phyloP scores from a whole-genome alignment of 108 stramenopile species.

The Poteriospumella lacustris region DNA sequence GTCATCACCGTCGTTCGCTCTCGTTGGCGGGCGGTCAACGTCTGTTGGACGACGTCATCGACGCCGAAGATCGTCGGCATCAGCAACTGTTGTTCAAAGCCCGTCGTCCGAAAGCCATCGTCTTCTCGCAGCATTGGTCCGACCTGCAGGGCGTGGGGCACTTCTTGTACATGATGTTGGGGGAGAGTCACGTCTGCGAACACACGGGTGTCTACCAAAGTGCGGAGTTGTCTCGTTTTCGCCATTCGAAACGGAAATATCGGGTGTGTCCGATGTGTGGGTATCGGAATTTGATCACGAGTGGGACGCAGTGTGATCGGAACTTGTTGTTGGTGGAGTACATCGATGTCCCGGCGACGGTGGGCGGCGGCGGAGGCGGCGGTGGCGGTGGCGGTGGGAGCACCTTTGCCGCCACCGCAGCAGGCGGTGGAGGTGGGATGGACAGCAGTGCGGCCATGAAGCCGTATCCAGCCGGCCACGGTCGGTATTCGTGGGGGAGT shows the following conservation, averaged over 20 bases:
- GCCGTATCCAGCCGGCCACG: neutral
- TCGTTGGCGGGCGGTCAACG: too few relatives aligned
- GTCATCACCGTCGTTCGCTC: too few relatives aligned
- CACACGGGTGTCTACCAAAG: neutral
- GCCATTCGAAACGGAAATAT: constrained; percentile 10
- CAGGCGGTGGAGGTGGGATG: too few relatives aligned
- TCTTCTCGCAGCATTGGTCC: neutral
- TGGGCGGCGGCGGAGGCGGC: neutral
- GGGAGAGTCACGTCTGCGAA: neutral
- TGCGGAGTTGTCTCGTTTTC: neutral
- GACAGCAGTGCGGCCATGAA: neutral
- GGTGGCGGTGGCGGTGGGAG: too few relatives aligned
- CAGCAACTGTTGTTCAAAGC: too few relatives aligned
- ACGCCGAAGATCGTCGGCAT: too few relatives aligned
- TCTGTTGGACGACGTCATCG: too few relatives aligned
- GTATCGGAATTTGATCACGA: neutral
- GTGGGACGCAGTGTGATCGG: neutral
- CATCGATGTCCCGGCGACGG: neutral
- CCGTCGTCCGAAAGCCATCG: neutral
- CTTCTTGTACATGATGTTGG: neutral
- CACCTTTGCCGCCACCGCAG: too few relatives aligned
- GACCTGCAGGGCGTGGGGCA: constrained; percentile 12
- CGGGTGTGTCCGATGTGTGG: neutral
- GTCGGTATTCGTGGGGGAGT: neutral
- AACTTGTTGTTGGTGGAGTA: constrained; percentile 1